Evolutionary conservation across 306 rosid genomes (phyloP), one percentile per base, ranked within the genome.

Genomic region (Prunus dulcis): DNA sequence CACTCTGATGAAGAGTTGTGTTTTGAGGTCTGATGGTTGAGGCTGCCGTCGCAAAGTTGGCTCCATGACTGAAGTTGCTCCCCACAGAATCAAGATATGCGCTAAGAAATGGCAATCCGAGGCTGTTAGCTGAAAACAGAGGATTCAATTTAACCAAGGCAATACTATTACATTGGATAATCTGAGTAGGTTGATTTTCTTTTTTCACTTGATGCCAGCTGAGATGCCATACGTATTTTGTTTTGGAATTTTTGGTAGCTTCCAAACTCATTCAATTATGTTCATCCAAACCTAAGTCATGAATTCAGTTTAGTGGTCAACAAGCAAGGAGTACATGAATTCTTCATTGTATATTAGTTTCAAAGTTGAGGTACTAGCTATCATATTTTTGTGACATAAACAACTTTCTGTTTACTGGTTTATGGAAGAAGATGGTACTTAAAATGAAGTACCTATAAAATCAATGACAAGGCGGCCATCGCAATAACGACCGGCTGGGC

Each of bases 391-490:
- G 43, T 38, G 43, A 38, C 9, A 38, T 6, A 38, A 38, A 9
- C 43, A 6, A 38, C 43, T 38, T 38, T 38, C 43, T 38, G 43
- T 38, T 38, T 38, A 6, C 2, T 1, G 57, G 15, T 27, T 17
- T 14, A 27, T 2, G 65, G 38, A 61, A 5, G 20, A 69, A 51
- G 38, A 47, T 20, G 74, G 13, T 1, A 27, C 18, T 2, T 11
- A 11, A 6, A 19, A 22, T 55, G 43, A 38, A 38, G 61, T 86
- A 91, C 98, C 93, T 2, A 91, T 82, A 85, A 91, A 91, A 72
- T 94, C 97, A 46, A 91, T 18, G 76, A 94, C 52, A 41, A 91
- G 87, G 45, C 92, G 97, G 38, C 97, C 98, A 68, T 94, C 88
- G 51, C 88, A 90, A 82, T 90, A 91, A 34, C 96, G 86, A 15